Evolutionary conservation across 495 filamentous ascomycete species (phyloP), one percentile per base, ranked within the genome.

Genomic region (Penicillium waksmanii): DNA sequence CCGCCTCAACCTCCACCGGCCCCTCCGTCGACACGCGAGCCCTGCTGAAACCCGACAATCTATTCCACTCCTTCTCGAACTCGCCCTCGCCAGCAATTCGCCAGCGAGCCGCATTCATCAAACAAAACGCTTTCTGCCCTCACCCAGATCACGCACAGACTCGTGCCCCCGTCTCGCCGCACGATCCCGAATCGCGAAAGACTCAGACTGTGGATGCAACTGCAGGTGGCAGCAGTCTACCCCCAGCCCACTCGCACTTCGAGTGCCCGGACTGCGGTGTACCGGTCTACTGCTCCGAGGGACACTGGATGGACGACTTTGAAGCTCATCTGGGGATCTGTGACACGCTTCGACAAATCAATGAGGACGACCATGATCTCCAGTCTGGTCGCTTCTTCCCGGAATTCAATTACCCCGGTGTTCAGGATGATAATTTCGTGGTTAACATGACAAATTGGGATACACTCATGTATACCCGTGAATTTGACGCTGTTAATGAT

Each of bases 391-490:
- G 95, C 12, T 89, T 90, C 74, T 98, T 98, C 74, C 89, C 89
- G 25, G 96, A 99, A 72, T 97, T 97, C 72, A 82, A 91, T 52
- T 97, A 96, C 69, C 91, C 95, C 0, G 89, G 85, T 5, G 82
- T 85, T 31, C 94, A 97, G 75, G 87, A 96, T 73, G 93, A 97
- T 56, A 93, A 96, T 68, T 89, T 89, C 51, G 78, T 94, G 62
- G 84, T 96, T 53, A 99, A 99, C 78, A 93, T 98, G 89, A 96
- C 90, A 34, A 98, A 95, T 72, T 99, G 95, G 95, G 95, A 99
- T 68, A 97, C 95, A 0, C 91, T 92, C 58, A 75, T 98, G 49
- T 99, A 96, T 68, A 91, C 92, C 2, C 82, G 96, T 46, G 86
- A 93, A 57, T 97, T 92, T 67, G 81, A 85, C 38, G 95, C 95